Percentiles rank a stretch among this genome's conserved stretches.
Conservation (phyloP, 1,284 basidiomycete genomes). For the Boletus calvinii region DNA sequence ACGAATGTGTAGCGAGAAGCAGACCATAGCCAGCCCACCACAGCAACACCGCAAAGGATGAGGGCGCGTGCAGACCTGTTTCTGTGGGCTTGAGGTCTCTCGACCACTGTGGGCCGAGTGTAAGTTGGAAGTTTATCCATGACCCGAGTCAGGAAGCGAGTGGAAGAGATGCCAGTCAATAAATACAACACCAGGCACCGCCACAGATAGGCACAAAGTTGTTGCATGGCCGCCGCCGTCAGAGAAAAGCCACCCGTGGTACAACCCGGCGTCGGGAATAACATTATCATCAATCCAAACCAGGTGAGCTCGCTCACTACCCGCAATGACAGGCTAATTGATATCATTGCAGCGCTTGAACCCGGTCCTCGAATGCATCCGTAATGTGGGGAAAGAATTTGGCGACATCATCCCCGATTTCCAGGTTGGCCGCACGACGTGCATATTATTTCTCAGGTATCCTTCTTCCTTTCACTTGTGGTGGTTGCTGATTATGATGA, state of each 20-base stretch:
- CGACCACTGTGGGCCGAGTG: slow-evolving; percentile 3
- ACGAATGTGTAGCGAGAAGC: slow-evolving; percentile 12
- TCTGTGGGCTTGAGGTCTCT: slow-evolving; percentile 11
- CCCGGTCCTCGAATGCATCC: slow-evolving; percentile 80
- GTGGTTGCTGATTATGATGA: slow-evolving; percentile 1
- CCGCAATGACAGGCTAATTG: not conserved
- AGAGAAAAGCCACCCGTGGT: slow-evolving; percentile 58
- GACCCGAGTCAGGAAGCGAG: not conserved
- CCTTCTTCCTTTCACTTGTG: slow-evolving; percentile 6
- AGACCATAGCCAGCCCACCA: slow-evolving; percentile 23
- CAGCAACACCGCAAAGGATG: slow-evolving; percentile 18
- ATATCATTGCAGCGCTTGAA: slow-evolving; percentile 70
- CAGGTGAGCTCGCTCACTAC: slow-evolving; percentile 17
- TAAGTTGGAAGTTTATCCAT: slow-evolving; percentile 35
- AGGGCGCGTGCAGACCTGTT: slow-evolving; percentile 17
- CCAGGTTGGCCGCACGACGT: slow-evolving; percentile 93
- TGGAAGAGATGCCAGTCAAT: too few relatives aligned
- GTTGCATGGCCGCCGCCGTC: slow-evolving; percentile 15
- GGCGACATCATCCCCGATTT: slow-evolving; percentile 94
- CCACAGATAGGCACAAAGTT: slow-evolving; percentile 23
- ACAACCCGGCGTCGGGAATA: slow-evolving; percentile 66
- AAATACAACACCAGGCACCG: slow-evolving; percentile 7
- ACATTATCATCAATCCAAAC: slow-evolving; percentile 66
- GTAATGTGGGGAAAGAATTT: slow-evolving; percentile 91
- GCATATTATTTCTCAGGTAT: slow-evolving; percentile 89